Base-by-base conservation (phyloP, 1,284 basidiomycete genomes). In the Schizophyllum amplum region DNA sequence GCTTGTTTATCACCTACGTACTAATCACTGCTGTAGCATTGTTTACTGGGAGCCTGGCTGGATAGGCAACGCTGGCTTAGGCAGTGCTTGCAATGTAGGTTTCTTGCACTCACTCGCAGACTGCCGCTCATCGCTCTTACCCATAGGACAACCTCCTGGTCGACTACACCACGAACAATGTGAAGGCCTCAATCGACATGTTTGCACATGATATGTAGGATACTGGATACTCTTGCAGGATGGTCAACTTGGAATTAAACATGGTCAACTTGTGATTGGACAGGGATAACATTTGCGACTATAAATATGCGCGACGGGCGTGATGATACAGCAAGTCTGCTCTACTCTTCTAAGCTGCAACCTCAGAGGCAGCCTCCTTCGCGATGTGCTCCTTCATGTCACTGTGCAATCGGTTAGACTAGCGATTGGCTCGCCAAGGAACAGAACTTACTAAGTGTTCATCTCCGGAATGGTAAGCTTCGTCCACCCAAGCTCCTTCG, bases 1-100 rank as follows among this genome's bases (percentile, higher is more conserved):
- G 15, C 48, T 3, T 11, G 20, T 9, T 50, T 9, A 24, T 20
- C 20, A 22, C 11, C 11, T 46, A 11, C 42, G 42, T 50, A 21
- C 4, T 24, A 73, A 77, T 1, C 74, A 72, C 60, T 81, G 82
- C 17, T 63, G 73, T 48, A 74, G 76, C 1, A 68, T 75, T 52
- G 72, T 79, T 20, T 84, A 84, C 64, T 85, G 82, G 83, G 82
- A 85, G 64, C 82, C 82, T 47, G 81, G 73, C 51, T 85, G 83
- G 82, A 71, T 84, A 55, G 82, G 82, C 2, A 84, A 77, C 60
- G 82, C 80, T 15, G 73, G 66, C 49, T 65, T 85, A 48, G 82
- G 83, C 11, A 82, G 80, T 24, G 66, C 68, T 22, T 85, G 83
- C 61, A 66, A 77, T 26, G 81, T 82, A 68, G 60, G 79, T 71